Conservation (phyloP, 805 yeast genomes). For the Myxozyma nipponensis region DNA sequence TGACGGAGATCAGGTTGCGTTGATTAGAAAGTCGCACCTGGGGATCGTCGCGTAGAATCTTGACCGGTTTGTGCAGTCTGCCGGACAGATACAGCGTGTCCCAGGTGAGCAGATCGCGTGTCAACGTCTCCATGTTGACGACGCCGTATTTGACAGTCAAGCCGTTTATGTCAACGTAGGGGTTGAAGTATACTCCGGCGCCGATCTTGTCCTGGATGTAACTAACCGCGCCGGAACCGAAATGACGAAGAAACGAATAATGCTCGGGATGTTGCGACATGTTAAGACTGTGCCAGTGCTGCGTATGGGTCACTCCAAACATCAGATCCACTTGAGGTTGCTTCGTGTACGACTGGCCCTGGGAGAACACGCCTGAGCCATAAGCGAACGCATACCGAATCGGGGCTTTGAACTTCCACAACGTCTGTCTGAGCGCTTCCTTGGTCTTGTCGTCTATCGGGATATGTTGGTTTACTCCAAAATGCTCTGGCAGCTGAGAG, state of each 20-base stretch:
- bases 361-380: conserved; percentile 90
- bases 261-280: conserved; percentile 64
- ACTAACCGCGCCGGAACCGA: conserved; percentile 59
- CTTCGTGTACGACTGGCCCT: conserved; percentile 43
- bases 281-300: conserved; percentile 73
- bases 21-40: conserved; percentile 65
- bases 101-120: conserved; percentile 80
- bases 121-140: conserved; percentile 56
- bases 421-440: conserved; percentile 46
- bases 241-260: conserved; percentile 62
- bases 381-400: conserved; percentile 82
- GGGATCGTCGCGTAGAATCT: conserved; percentile 61
- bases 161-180: conserved; percentile 66
- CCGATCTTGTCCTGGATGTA: conserved; percentile 59
- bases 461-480: conserved; percentile 57
- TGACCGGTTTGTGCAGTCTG: conserved; percentile 89
- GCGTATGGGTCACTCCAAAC: conserved; percentile 70
- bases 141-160: conserved; percentile 80
- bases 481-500: conserved; percentile 51
- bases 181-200: conserved; percentile 92
- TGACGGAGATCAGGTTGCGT: conserved; percentile 71
- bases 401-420: conserved; percentile 64
- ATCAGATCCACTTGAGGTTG: conserved; percentile 80
- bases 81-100: conserved; percentile 83
- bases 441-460: conserved; percentile 45